Conservation (phyloP, 2,329 filamentous ascomycete species). For the Pezicula carpinea region DNA sequence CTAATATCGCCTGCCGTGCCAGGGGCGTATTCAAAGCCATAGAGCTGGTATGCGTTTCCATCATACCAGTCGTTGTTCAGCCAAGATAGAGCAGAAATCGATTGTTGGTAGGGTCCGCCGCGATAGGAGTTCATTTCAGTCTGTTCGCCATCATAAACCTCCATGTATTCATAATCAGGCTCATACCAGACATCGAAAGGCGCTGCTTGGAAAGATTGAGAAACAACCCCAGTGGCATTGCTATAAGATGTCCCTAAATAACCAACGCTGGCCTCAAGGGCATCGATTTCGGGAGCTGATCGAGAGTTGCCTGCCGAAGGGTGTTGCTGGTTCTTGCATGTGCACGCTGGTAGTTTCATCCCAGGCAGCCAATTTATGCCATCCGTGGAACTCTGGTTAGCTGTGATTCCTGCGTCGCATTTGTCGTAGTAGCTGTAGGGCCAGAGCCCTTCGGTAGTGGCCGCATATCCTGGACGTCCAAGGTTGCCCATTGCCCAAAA, state of each 20-base stretch:
- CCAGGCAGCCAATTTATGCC: conserved; percentile 64
- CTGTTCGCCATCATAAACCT: conserved; percentile 56
- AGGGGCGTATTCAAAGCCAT: conserved; percentile 59
- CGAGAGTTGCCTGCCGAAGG: conserved; percentile 61
- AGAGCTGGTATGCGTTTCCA: conserved; percentile 57
- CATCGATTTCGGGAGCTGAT: conserved; percentile 68
- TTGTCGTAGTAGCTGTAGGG: conserved; percentile 67
- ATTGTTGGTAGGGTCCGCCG: conserved; percentile 59
- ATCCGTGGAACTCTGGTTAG: conserved; percentile 65
- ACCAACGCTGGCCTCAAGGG: conserved; percentile 58
- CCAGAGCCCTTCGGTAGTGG: conserved; percentile 69
- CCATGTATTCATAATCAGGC: conserved; percentile 59
- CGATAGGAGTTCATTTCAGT: conserved; percentile 56
- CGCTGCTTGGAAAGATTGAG: conserved; percentile 63
- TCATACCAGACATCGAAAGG: conserved; percentile 69
- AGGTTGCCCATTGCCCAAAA: conserved; percentile 75
- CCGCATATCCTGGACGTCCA: conserved; percentile 62
- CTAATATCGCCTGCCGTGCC: conserved; percentile 56
- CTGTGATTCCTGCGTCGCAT: conserved; percentile 67
- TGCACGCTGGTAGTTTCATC: conserved; percentile 66
- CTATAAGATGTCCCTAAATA: conserved; percentile 33
- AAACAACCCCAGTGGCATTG: conserved; percentile 54
- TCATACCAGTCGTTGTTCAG: conserved; percentile 65
- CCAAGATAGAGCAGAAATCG: conserved; percentile 55
- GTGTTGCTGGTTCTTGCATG: conserved; percentile 60